Percentiles rank a stretch among this genome's conserved stretches.
Conservation (phyloP, 1,284 basidiomycete genomes). For the Apiotrichum mycotoxinovorans region DNA sequence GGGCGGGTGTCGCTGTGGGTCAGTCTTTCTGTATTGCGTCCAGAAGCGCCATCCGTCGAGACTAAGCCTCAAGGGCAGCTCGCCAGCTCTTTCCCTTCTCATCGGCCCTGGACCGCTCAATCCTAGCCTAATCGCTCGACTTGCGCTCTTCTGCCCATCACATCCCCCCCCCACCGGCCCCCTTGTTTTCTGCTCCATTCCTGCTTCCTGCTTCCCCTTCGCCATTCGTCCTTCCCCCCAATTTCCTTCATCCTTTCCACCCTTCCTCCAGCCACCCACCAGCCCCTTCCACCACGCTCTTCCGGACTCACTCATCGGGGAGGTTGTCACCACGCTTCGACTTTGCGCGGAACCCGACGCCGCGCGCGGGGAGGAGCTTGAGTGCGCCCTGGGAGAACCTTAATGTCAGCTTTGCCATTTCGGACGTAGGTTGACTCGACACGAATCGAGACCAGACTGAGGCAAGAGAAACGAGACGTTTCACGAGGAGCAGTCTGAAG, state of each 20-base stretch:
- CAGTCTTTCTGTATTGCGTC: not conserved
- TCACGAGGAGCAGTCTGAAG: no score
- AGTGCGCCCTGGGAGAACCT: constrained; percentile 46
- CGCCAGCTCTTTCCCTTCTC: no score
- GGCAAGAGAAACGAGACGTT: no score
- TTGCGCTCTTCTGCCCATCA: no score
- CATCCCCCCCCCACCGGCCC: no score
- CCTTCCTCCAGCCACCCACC: not conserved
- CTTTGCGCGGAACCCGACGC: constrained; percentile 37
- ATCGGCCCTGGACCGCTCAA: no score
- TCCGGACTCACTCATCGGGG: constrained; percentile 42
- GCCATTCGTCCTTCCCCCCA: no score
- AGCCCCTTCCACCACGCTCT: not conserved
- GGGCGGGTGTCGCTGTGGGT: constrained; percentile 26
- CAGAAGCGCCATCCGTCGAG: not conserved
- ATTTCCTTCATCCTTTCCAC: not conserved
- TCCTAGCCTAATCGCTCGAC: no score
- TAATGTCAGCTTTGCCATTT: constrained; percentile 10
- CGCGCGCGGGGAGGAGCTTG: constrained; percentile 38
- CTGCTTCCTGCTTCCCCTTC: no score
- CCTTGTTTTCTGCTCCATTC: no score
- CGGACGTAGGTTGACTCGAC: not conserved
- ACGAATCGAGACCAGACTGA: no score
- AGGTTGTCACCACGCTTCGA: constrained; percentile 46
- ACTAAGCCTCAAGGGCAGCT: no score